Percentiles rank a stretch among this genome's conserved stretches.
Evolutionary conservation across 352 stramenopile species (phyloP).

Genomic region (Hyaloperonospora brassicae): DNA sequence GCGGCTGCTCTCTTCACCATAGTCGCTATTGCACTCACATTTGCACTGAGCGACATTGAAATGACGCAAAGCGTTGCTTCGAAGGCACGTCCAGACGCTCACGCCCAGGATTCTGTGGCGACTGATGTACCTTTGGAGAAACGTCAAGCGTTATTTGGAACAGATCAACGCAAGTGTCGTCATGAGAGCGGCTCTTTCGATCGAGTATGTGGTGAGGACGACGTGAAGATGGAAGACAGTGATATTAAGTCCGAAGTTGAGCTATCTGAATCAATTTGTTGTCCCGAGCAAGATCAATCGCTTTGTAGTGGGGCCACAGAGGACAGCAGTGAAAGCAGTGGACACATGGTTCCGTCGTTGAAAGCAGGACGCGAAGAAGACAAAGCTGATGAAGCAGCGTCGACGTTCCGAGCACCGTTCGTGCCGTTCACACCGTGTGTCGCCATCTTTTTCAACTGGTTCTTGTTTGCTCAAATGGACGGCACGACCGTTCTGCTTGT

Average conservation of each 20-base stretch:
- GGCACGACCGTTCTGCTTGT: slow-evolving; percentile 54
- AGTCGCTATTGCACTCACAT: slow-evolving; percentile 45
- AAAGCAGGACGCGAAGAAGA: slow-evolving; percentile 18
- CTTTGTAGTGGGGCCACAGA: slow-evolving; percentile 7
- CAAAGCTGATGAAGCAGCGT: slow-evolving; percentile 25
- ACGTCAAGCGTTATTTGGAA: slow-evolving; percentile 7
- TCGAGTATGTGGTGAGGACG: slow-evolving; percentile 11
- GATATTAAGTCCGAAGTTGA: neutral
- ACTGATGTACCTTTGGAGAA: slow-evolving; percentile 23
- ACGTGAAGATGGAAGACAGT: slow-evolving; percentile 5
- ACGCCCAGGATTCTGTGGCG: slow-evolving; percentile 10
- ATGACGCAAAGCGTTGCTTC: slow-evolving; percentile 9
- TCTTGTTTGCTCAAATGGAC: slow-evolving; percentile 79
- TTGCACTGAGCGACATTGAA: slow-evolving; percentile 43
- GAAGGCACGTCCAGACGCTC: slow-evolving; percentile 4
- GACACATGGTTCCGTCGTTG: slow-evolving; percentile 12
- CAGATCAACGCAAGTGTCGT: slow-evolving; percentile 1
- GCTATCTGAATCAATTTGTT: slow-evolving; percentile 2
- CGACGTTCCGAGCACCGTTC: slow-evolving; percentile 54
- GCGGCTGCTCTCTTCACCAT: slow-evolving; percentile 47
- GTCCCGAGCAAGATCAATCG: slow-evolving; percentile 5
- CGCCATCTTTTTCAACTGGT: slow-evolving; percentile 87
- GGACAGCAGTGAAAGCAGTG: slow-evolving; percentile 15
- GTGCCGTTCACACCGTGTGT: slow-evolving; percentile 74
- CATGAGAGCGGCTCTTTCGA: slow-evolving; percentile 15